Evolutionary conservation across 345 rosid species (phyloP).

Genomic region (Citrus mangshanensis): DNA sequence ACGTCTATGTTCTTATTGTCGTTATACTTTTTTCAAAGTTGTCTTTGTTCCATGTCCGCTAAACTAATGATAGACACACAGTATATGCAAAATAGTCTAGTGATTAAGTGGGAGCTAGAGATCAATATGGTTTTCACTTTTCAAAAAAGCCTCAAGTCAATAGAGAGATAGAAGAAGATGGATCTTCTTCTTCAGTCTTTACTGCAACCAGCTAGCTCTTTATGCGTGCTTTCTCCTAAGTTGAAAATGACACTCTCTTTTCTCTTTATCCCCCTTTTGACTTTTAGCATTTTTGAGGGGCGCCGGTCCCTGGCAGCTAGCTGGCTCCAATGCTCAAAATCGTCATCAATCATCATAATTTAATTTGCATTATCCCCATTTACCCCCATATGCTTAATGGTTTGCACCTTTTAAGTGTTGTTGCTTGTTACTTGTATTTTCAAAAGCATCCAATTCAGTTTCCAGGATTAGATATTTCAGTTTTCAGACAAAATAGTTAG

Average conservation of each 20-base stretch:
- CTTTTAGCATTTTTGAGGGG: not conserved
- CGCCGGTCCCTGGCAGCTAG: not conserved
- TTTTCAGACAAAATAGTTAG: no score
- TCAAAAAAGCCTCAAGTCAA: slow-evolving; percentile 1
- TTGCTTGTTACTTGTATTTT: no score
- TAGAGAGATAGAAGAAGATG: not conserved
- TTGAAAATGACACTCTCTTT: not conserved
- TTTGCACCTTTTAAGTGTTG: no score
- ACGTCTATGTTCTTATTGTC: not conserved
- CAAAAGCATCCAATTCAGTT: no score
- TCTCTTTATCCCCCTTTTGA: not conserved
- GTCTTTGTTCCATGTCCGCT: not conserved
- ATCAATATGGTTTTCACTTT: not conserved
- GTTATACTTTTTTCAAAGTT: not conserved
- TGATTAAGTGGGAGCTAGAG: not conserved
- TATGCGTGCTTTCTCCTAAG: not conserved
- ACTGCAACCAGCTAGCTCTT: not conserved
- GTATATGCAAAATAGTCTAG: not conserved
- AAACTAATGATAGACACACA: no score
- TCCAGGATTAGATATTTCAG: no score
- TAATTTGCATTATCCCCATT: no score
- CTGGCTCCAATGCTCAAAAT: not conserved
- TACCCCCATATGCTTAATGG: no score
- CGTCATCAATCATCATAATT: not conserved
- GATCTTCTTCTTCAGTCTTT: not conserved